phyloP scores from a whole-genome alignment of 257 asterid genomes.

The Ophiorrhiza pumila region DNA sequence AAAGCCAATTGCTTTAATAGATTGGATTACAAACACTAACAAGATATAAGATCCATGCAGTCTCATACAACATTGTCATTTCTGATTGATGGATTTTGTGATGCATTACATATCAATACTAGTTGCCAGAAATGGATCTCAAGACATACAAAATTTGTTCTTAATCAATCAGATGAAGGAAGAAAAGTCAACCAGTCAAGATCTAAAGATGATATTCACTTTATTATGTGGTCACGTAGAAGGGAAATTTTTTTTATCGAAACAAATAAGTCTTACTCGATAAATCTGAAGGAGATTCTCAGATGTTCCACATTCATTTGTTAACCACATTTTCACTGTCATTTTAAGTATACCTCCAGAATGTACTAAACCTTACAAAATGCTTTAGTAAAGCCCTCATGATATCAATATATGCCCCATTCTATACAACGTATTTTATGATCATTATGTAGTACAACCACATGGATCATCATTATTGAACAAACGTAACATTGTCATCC shows the following conservation, averaged over 20 bases:
- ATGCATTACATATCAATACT: not conserved
- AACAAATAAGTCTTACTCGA: not conserved
- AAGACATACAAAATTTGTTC: not conserved
- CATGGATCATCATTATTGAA: not conserved
- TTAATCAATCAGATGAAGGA: not conserved
- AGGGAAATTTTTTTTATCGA: not conserved
- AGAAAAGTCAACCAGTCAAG: not conserved
- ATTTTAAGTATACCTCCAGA: not conserved
- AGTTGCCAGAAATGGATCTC: not conserved
- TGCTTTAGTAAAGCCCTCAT: not conserved
- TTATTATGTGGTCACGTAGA: not conserved
- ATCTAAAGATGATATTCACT: not conserved
- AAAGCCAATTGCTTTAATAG: not conserved
- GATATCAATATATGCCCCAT: not conserved
- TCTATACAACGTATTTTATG: not conserved
- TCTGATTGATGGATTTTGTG: conserved; percentile 1
- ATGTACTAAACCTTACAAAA: not conserved
- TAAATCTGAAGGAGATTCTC: not conserved
- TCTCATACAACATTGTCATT: not conserved
- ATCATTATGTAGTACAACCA: not conserved
- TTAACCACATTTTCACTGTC: not conserved
- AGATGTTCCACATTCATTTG: not conserved
- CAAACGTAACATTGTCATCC: not conserved
- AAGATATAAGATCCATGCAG: not conserved
- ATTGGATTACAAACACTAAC: not conserved